A percentile compares a stretch with the other conserved stretches of the same genome.
phyloP scores from a whole-genome alignment of 1,139 yeast species.

The Candida glucosophila region DNA sequence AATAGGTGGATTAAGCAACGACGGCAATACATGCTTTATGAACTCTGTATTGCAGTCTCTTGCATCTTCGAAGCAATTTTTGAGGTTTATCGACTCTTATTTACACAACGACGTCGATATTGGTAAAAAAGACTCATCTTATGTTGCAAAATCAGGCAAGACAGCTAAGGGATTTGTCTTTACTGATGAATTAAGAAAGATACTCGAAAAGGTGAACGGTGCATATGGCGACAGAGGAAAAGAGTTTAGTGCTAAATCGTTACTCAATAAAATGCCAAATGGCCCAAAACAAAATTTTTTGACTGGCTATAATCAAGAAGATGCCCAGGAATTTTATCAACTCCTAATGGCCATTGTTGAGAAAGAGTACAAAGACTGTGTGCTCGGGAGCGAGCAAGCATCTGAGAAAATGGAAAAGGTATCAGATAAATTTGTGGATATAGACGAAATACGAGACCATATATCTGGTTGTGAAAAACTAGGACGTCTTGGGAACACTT shows the following conservation, averaged over 20 bases:
- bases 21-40: slow-evolving; percentile 92
- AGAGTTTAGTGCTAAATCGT: slow-evolving; percentile 59
- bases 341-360: slow-evolving; percentile 67
- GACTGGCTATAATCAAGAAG: slow-evolving; percentile 83
- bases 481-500: slow-evolving; percentile 54
- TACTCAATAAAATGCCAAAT: slow-evolving; percentile 66
- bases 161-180: slow-evolving; percentile 35
- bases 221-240: slow-evolving; percentile 44
- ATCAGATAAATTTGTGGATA: slow-evolving; percentile 18
- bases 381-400: slow-evolving; percentile 8
- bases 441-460: slow-evolving; percentile 13
- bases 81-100: slow-evolving; percentile 46
- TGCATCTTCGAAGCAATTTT: slow-evolving; percentile 63
- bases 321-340: slow-evolving; percentile 91
- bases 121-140: slow-evolving; percentile 11
- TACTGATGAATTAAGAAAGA: slow-evolving; percentile 41
- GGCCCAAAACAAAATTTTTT: slow-evolving; percentile 73
- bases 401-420: slow-evolving; percentile 18
- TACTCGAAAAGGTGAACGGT: slow-evolving; percentile 49
- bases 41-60: slow-evolving; percentile 79
- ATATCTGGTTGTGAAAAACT: slow-evolving; percentile 42
- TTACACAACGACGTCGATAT: slow-evolving; percentile 18
- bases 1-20: slow-evolving; percentile 80
- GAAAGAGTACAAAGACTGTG: slow-evolving; percentile 44
- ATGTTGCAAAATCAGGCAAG: slow-evolving; percentile 19